Evolutionary conservation across 345 rosid genomes (phyloP).

Genomic region (Populus tremula): DNA sequence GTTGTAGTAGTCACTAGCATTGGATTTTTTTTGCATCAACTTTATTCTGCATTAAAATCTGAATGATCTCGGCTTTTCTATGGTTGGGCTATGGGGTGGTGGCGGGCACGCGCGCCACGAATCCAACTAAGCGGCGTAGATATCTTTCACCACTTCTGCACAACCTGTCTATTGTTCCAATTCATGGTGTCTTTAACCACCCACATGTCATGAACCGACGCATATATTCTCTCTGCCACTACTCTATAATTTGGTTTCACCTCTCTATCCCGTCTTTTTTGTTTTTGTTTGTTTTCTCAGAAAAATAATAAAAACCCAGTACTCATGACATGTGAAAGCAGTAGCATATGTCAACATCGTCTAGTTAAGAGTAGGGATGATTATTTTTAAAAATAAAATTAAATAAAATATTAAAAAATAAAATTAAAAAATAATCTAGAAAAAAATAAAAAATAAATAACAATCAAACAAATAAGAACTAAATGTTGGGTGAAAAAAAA

Average conservation of each 20-base stretch:
- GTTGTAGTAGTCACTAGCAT: background rate
- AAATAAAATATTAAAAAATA: too few species aligned
- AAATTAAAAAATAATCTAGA: too few species aligned
- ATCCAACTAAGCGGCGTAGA: slow-evolving; percentile 11
- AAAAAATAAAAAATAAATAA: too few species aligned
- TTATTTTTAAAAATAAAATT: too few species aligned
- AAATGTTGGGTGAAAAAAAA: too few species aligned
- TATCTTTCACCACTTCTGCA: slow-evolving; percentile 4
- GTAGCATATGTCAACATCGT: too few species aligned
- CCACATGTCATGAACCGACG: slow-evolving; percentile 24
- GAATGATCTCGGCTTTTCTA: background rate
- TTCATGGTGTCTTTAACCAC: slow-evolving; percentile 13
- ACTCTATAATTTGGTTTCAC: background rate
- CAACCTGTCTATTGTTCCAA: slow-evolving; percentile 4
- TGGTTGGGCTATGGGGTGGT: background rate
- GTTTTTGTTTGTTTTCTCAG: too few species aligned
- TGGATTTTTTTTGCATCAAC: background rate
- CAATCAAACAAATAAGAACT: too few species aligned
- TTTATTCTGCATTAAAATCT: background rate
- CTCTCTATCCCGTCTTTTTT: too few species aligned
- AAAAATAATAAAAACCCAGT: too few species aligned
- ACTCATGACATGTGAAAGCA: too few species aligned
- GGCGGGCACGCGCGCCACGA: slow-evolving; percentile 16
- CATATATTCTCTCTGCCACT: slow-evolving; percentile 12
- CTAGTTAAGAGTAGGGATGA: too few species aligned